phyloP scores from a whole-genome alignment of 2,329 filamentous ascomycete genomes.

The Epichloe hybrida region DNA sequence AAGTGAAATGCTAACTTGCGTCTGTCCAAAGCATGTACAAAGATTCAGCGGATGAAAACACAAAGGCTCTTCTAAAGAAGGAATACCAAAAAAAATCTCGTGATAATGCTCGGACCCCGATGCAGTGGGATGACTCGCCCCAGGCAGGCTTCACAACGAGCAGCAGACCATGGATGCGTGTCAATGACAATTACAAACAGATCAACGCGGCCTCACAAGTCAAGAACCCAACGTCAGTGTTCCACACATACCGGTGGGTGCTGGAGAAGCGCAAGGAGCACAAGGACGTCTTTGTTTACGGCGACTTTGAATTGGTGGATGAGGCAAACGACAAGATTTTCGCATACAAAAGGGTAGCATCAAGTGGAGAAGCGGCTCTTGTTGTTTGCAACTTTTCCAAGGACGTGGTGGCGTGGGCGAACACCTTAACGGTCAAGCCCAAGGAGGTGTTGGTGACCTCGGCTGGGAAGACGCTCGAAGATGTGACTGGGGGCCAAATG shows the following conservation, averaged over 20 bases:
- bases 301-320: slow-evolving; percentile 32
- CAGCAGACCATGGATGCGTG: slow-evolving; percentile 54
- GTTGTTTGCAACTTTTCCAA: slow-evolving; percentile 26
- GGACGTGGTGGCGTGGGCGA: slow-evolving; percentile 18
- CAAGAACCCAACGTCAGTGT: slow-evolving; percentile 34
- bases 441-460: slow-evolving; percentile 23
- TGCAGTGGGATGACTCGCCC: slow-evolving; percentile 51
- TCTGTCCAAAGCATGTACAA: slow-evolving; percentile 22
- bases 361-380: slow-evolving; percentile 19
- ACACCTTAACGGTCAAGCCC: slow-evolving; percentile 11
- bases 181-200: slow-evolving; percentile 47
- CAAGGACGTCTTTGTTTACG: slow-evolving; percentile 53
- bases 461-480: slow-evolving; percentile 14
- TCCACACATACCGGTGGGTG: slow-evolving; percentile 47
- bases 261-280: slow-evolving; percentile 47
- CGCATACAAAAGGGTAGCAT: slow-evolving; percentile 23
- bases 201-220: slow-evolving; percentile 49
- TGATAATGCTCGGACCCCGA: slow-evolving; percentile 58
- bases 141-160: slow-evolving; percentile 52
- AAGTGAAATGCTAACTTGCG: neutral
- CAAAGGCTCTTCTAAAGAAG: slow-evolving; percentile 21
- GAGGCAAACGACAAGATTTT: slow-evolving; percentile 23
- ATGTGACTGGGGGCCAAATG: slow-evolving; percentile 15
- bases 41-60: slow-evolving; percentile 24
- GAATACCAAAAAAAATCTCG: slow-evolving; percentile 47